A percentile compares a stretch with the other conserved stretches of the same genome.
Conservation (phyloP, 805 yeast genomes). For the Saccharomycopsis sp. region DNA sequence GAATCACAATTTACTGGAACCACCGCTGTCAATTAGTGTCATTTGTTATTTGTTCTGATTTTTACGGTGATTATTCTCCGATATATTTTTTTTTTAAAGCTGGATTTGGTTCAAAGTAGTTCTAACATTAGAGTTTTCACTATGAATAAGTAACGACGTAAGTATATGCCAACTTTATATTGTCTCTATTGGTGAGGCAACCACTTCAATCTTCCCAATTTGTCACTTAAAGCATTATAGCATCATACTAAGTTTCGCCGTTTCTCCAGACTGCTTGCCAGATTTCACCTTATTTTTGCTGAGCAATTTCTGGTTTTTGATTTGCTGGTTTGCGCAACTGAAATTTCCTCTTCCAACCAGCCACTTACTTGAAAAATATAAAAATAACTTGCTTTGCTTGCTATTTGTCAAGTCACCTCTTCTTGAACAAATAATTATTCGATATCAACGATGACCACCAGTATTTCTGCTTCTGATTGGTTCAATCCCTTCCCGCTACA, state of each 20-base stretch:
- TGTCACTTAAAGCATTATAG: too few relatives aligned
- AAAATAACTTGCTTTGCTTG: not conserved
- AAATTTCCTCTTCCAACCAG: too few relatives aligned
- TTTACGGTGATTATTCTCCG: not conserved
- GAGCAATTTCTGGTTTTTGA: too few relatives aligned
- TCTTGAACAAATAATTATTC: not conserved
- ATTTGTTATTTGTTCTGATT: not conserved
- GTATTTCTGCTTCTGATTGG: constrained; percentile 8
- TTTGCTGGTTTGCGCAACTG: too few relatives aligned
- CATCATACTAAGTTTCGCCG: too few relatives aligned
- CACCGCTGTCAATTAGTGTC: not conserved
- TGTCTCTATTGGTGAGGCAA: not conserved
- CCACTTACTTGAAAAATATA: not conserved
- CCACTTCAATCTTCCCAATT: too few relatives aligned
- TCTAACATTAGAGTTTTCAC: not conserved
- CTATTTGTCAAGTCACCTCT: not conserved
- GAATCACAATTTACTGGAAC: not conserved
- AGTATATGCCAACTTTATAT: too few relatives aligned
- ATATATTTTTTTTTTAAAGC: not conserved
- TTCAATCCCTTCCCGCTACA: constrained; percentile 14
- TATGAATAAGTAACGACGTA: not conserved
- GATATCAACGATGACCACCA: not conserved
- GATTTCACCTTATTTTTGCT: too few relatives aligned
- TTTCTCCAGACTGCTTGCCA: too few relatives aligned
- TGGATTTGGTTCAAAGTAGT: not conserved